phyloP scores from a whole-genome alignment of 441 rosid genomes.

The Populus hybrid region DNA sequence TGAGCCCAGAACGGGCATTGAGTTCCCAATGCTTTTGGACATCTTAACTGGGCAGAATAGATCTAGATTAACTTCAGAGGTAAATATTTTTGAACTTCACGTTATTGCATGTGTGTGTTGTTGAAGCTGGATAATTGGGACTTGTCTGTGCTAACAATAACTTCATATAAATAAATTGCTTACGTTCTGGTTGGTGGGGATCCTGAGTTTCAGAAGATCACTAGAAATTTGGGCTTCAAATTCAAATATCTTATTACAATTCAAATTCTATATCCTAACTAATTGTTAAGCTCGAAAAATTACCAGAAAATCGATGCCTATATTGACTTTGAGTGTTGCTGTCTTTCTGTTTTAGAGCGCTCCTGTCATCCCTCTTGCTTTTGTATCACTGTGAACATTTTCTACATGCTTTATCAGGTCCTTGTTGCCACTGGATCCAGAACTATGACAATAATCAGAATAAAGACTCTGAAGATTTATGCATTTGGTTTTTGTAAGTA shows the following conservation, averaged over 20 bases:
- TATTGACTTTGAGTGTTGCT: neutral
- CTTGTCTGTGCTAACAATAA: neutral
- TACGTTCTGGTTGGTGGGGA: neutral
- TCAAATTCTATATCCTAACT: neutral
- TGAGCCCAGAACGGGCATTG: conserved; percentile 84
- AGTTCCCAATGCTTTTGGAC: conserved; percentile 66
- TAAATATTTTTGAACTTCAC: conserved; percentile 24
- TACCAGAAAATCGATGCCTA: neutral
- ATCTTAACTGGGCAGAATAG: conserved; percentile 30
- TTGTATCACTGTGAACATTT: conserved; percentile 1
- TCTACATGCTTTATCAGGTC: conserved; percentile 45
- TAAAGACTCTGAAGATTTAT: conserved; percentile 79
- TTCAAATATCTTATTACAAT: neutral
- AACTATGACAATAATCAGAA: conserved; percentile 75
- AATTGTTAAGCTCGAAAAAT: conserved; percentile 1
- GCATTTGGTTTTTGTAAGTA: conserved; percentile 95
- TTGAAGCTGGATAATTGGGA: neutral
- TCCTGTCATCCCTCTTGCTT: neutral
- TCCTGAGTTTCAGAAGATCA: neutral
- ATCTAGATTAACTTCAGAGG: conserved; percentile 58
- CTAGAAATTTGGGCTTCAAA: neutral
- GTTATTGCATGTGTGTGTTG: neutral
- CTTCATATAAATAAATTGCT: neutral
- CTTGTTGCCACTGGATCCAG: conserved; percentile 96
- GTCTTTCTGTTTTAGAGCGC: neutral